Percentiles rank a stretch among this genome's conserved stretches.
Conservation (phyloP, 2,329 filamentous ascomycete species). For the Colletotrichum sublineola region DNA sequence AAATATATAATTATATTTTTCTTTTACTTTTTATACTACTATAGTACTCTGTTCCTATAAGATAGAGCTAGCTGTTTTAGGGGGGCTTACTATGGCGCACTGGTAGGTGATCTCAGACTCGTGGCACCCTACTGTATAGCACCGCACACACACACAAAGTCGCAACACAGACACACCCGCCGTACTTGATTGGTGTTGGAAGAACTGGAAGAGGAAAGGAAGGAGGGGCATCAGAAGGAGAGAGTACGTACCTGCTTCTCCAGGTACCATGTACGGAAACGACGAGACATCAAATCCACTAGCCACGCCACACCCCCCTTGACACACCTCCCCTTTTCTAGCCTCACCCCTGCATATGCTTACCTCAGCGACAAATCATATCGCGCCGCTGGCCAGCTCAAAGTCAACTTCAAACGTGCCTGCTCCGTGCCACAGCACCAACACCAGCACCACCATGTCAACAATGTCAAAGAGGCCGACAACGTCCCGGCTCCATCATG, state of each 20-base stretch:
- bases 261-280: neutral
- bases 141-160: neutral
- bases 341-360: constrained; percentile 44
- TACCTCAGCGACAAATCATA: constrained; percentile 49
- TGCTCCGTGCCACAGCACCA: constrained; percentile 47
- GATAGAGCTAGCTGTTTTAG: no score
- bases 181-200: neutral
- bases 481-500: constrained; percentile 25
- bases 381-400: constrained; percentile 46
- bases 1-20: no score
- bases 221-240: neutral
- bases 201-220: neutral
- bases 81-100: no score
- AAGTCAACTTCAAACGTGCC: constrained; percentile 59
- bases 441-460: constrained; percentile 22
- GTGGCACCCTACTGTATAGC: no score
- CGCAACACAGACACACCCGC: constrained; percentile 18
- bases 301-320: constrained; percentile 33
- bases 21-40: no score
- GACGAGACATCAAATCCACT: constrained; percentile 25
- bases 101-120: no score
- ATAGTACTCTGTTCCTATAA: no score
- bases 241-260: neutral
- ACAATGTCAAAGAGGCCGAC: constrained; percentile 27
- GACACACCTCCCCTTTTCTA: constrained; percentile 39